Evolutionary conservation across 768 basidiomycete genomes (phyloP).

Genomic region (Mycena rosella): DNA sequence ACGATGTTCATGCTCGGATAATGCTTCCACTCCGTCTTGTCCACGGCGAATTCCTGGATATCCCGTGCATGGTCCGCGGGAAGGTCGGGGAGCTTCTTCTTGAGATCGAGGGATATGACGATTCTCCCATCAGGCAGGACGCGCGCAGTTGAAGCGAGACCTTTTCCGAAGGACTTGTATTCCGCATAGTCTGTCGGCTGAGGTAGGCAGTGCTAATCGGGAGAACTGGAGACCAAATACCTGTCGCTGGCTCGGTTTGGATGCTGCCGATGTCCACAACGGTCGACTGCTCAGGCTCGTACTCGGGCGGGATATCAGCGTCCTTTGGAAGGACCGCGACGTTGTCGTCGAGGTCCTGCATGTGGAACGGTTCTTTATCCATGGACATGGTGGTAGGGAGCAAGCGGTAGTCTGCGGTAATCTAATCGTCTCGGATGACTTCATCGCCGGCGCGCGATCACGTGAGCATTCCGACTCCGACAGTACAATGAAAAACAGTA

Average conservation of each 20-base stretch:
- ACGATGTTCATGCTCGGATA: slow-evolving; percentile 66
- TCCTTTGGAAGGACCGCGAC: slow-evolving; percentile 31
- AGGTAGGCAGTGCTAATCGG: not conserved
- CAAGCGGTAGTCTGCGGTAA: too few species aligned
- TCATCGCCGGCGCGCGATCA: slow-evolving; percentile 26
- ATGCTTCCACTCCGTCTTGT: slow-evolving; percentile 50
- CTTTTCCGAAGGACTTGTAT: slow-evolving; percentile 55
- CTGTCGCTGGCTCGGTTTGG: slow-evolving; percentile 38
- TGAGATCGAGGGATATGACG: slow-evolving; percentile 60
- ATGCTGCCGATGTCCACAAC: slow-evolving; percentile 41
- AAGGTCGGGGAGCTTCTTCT: slow-evolving; percentile 63
- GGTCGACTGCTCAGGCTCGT: slow-evolving; percentile 23
- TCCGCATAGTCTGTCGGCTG: slow-evolving; percentile 50
- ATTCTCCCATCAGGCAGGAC: slow-evolving; percentile 62
- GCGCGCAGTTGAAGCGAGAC: slow-evolving; percentile 56
- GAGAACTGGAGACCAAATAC: slow-evolving; percentile 18
- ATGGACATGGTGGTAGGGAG: slow-evolving; percentile 11
- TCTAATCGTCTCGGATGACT: slow-evolving; percentile 7
- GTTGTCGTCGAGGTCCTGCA: slow-evolving; percentile 39
- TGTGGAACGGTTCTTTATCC: slow-evolving; percentile 37
- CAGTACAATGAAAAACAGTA: not conserved
- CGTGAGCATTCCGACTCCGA: not conserved
- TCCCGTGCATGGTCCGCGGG: slow-evolving; percentile 59
- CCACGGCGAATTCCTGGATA: slow-evolving; percentile 65
- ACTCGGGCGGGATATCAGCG: slow-evolving; percentile 25